Conservation (phyloP, 192 early-diverging fungal species). For the Physocladia obscura region DNA sequence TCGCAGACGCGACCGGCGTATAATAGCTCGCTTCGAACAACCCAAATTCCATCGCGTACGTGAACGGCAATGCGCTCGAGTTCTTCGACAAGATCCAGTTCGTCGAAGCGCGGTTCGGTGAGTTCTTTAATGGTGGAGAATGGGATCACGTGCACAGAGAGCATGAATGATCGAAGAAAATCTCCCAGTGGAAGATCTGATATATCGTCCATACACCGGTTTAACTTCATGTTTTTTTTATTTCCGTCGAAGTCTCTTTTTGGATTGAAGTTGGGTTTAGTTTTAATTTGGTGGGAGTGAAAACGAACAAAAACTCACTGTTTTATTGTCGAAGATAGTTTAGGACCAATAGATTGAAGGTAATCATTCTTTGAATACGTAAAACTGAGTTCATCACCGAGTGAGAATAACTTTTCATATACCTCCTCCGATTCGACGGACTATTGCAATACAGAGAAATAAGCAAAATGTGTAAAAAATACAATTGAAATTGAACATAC, state of each 20-base stretch:
- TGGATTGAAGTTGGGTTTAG: neutral
- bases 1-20: conserved; percentile 39
- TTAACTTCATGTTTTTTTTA: conserved; percentile 11
- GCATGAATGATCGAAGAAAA: conserved; percentile 31
- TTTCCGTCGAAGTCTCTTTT: conserved; percentile 2
- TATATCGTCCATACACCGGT: conserved; percentile 30
- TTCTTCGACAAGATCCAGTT: conserved; percentile 29
- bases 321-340: conserved; percentile 17
- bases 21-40: conserved; percentile 45
- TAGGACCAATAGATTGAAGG: conserved; percentile 22
- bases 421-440: conserved; percentile 17
- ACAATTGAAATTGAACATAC: no score
- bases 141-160: conserved; percentile 38
- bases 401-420: conserved; percentile 23
- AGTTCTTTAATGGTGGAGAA: conserved; percentile 29
- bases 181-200: conserved; percentile 27
- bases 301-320: neutral
- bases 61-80: conserved; percentile 35
- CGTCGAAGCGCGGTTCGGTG: conserved; percentile 14
- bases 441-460: neutral
- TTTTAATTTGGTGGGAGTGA: no score
- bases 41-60: conserved; percentile 45
- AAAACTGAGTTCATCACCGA: conserved; percentile 23
- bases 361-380: conserved; percentile 25
- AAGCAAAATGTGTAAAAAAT: neutral